Percentiles rank a stretch among this genome's conserved stretches.
Evolutionary conservation across 2,329 filamentous ascomycete species (phyloP).

Genomic region (Neophaeococcomyces mojaviensis): DNA sequence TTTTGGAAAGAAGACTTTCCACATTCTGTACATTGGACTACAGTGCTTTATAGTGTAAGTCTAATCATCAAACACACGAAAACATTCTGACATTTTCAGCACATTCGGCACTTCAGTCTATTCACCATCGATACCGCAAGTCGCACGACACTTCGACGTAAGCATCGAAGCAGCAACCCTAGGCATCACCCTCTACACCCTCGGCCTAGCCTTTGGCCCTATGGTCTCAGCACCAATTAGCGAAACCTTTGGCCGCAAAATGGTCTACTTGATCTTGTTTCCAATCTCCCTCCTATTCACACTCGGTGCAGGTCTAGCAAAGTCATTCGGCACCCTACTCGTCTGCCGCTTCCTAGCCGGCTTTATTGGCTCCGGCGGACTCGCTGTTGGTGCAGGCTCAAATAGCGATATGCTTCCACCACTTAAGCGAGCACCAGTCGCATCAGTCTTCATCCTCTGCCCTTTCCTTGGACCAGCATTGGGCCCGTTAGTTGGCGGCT

Average conservation of each 20-base stretch:
- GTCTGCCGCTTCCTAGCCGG: constrained; percentile 71
- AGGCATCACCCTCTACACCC: constrained; percentile 62
- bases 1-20: constrained; percentile 34
- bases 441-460: constrained; percentile 48
- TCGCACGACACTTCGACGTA: constrained; percentile 39
- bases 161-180: constrained; percentile 38
- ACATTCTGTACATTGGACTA: constrained; percentile 15
- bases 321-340: constrained; percentile 62
- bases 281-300: constrained; percentile 52
- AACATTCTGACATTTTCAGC: constrained; percentile 13
- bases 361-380: constrained; percentile 59
- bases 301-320: constrained; percentile 38
- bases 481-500: constrained; percentile 63
- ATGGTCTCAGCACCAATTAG: constrained; percentile 66
- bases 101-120: constrained; percentile 30
- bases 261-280: constrained; percentile 63
- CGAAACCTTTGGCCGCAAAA: constrained; percentile 60
- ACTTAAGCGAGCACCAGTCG: constrained; percentile 50
- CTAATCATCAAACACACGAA: neutral
- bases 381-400: constrained; percentile 63
- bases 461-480: constrained; percentile 62
- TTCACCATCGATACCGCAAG: constrained; percentile 42
- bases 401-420: constrained; percentile 52
- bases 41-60: constrained; percentile 20
- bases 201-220: constrained; percentile 65